Evolutionary conservation across 768 basidiomycete species (phyloP).

Genomic region (Floccularia luteovirens): DNA sequence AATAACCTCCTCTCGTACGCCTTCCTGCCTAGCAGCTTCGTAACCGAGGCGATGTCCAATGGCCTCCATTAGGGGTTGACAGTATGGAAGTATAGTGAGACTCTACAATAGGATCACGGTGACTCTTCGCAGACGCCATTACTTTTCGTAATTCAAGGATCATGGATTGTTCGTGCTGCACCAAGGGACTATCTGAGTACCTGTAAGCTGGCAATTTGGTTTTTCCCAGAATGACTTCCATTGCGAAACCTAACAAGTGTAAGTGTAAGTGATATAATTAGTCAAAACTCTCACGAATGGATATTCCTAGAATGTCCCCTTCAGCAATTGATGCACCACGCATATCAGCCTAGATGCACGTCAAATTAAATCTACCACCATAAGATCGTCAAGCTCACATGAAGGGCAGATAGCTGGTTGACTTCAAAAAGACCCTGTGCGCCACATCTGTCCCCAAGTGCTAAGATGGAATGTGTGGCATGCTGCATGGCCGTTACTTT

Average conservation of each 20-base stretch:
- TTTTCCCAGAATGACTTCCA: slow-evolving; percentile 16
- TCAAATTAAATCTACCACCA: neutral
- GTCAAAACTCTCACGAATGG: slow-evolving; percentile 33
- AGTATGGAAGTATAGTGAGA: slow-evolving; percentile 33
- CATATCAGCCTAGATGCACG: slow-evolving; percentile 21
- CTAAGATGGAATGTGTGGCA: slow-evolving; percentile 8
- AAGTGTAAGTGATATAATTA: too few relatives aligned
- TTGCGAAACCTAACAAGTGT: slow-evolving; percentile 14
- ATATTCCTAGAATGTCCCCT: slow-evolving; percentile 32
- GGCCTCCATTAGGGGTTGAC: slow-evolving; percentile 28
- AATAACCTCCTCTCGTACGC: slow-evolving; percentile 19
- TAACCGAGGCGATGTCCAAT: slow-evolving; percentile 40
- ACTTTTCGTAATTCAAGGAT: slow-evolving; percentile 11
- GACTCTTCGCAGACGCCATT: slow-evolving; percentile 12
- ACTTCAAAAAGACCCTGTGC: slow-evolving; percentile 32
- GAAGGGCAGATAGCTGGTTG: slow-evolving; percentile 23
- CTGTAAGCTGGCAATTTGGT: slow-evolving; percentile 10
- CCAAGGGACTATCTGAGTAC: slow-evolving; percentile 12
- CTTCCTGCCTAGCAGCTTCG: slow-evolving; percentile 24
- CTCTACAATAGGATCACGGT: slow-evolving; percentile 22
- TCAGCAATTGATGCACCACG: slow-evolving; percentile 35
- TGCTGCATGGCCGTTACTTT: slow-evolving; percentile 12
- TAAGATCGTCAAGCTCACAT: slow-evolving; percentile 17
- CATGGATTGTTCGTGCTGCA: slow-evolving; percentile 12
- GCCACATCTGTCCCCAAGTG: slow-evolving; percentile 29